phyloP scores from a whole-genome alignment of 2,329 filamentous ascomycete species.

The Colletotrichum tropicicola region DNA sequence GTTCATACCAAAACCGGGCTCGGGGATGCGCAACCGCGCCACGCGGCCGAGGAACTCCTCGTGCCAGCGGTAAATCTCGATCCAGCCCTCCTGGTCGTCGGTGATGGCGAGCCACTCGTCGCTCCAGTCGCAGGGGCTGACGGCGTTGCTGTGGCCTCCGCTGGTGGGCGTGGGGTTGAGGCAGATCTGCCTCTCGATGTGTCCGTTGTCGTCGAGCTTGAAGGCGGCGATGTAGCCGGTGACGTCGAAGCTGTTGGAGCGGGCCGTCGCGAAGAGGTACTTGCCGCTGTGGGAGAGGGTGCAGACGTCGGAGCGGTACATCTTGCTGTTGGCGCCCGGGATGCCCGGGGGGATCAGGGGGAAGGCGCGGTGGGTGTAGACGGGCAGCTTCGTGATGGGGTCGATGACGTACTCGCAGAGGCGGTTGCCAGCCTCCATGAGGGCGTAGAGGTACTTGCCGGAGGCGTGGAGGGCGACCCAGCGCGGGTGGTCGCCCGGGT shows the following conservation, averaged over 20 bases:
- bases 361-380: slow-evolving; percentile 80
- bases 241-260: slow-evolving; percentile 77
- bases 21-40: slow-evolving; percentile 78
- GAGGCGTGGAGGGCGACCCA: slow-evolving; percentile 88
- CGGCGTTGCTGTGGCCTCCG: slow-evolving; percentile 88
- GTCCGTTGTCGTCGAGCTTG: slow-evolving; percentile 72
- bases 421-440: slow-evolving; percentile 91
- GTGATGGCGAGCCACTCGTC: slow-evolving; percentile 93
- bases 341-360: slow-evolving; percentile 83
- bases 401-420: slow-evolving; percentile 86
- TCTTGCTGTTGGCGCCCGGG: slow-evolving; percentile 55
- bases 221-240: slow-evolving; percentile 88
- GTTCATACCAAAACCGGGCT: slow-evolving; percentile 96
- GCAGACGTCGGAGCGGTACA: slow-evolving; percentile 89
- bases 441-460: slow-evolving; percentile 81
- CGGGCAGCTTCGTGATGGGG: slow-evolving; percentile 74
- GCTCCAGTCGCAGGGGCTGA: slow-evolving; percentile 83
- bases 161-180: slow-evolving; percentile 87
- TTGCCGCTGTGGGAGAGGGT: slow-evolving; percentile 73
- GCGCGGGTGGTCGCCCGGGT: slow-evolving; percentile 78
- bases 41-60: slow-evolving; percentile 83
- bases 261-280: slow-evolving; percentile 87
- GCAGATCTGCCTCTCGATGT: slow-evolving; percentile 80
- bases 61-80: slow-evolving; percentile 89
- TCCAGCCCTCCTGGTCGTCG: slow-evolving; percentile 86